These are phyloP conservation scores for Nicotiana noctiflora DNA, from an alignment of 257 asterid species.

Conservation along the genomic window DNA sequence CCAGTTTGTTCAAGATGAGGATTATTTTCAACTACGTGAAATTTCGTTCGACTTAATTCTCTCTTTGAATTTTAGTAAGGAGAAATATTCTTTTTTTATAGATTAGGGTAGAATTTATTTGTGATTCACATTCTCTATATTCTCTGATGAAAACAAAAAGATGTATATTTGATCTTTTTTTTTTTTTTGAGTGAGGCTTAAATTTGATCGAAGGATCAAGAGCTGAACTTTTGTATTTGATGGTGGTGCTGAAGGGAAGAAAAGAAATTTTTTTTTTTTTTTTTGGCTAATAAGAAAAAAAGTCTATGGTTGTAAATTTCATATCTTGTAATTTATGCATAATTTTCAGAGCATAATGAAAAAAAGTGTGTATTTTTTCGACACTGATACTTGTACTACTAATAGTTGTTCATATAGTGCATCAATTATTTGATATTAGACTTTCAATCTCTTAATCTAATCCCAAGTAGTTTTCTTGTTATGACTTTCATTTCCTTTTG, in stretches of 20 bases:
- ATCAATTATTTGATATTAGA: background rate
- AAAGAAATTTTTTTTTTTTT: too few relatives aligned
- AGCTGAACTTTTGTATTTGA: conserved; percentile 7
- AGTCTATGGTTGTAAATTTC: background rate
- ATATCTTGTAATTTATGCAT: background rate
- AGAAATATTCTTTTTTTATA: background rate
- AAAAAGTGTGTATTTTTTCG: background rate
- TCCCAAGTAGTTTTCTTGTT: background rate
- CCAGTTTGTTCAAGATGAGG: conserved; percentile 28
- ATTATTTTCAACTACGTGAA: background rate
- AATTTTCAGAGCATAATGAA: background rate
- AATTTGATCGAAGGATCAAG: background rate
- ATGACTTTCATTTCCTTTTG: background rate
- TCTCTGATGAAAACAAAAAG: background rate
- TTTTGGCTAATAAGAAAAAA: background rate
- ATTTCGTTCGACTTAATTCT: background rate
- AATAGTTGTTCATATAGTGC: background rate
- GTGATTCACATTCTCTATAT: background rate
- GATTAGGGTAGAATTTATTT: background rate
- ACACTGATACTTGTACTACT: background rate
- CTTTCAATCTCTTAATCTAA: background rate
- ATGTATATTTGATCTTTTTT: background rate
- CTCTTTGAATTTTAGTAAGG: background rate
- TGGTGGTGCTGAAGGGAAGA: too few relatives aligned
- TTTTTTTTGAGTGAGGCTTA: background rate